Evolutionary conservation across 345 rosid genomes (phyloP).

Genomic region (Noccaea caerulescens): DNA sequence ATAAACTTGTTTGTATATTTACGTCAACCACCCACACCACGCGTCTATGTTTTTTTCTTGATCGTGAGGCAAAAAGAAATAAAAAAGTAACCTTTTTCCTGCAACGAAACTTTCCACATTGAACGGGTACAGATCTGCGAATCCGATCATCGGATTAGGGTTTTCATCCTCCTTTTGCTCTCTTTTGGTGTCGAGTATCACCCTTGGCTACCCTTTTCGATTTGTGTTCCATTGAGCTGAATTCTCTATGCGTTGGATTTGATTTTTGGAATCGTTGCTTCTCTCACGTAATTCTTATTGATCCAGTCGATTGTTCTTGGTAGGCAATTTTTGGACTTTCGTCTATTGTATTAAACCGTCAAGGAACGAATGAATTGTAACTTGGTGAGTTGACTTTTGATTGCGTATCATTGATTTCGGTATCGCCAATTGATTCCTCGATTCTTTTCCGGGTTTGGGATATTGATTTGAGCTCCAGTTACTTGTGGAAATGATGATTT

Average conservation of each 20-base stretch:
- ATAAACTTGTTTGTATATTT: no score
- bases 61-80: neutral
- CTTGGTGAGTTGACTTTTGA: slow-evolving; percentile 41
- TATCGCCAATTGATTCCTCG: neutral
- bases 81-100: slow-evolving; percentile 6
- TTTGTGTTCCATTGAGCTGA: slow-evolving; percentile 22
- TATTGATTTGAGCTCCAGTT: slow-evolving; percentile 41
- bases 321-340: neutral
- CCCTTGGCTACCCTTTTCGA: neutral
- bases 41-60: slow-evolving; percentile 7
- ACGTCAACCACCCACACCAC: neutral
- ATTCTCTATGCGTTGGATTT: slow-evolving; percentile 5
- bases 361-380: slow-evolving; percentile 13
- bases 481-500: slow-evolving; percentile 45
- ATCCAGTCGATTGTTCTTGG: slow-evolving; percentile 11
- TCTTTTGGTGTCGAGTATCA: neutral
- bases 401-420: slow-evolving; percentile 18
- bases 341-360: neutral
- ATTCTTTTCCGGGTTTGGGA: slow-evolving; percentile 3
- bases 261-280: slow-evolving; percentile 22
- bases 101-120: slow-evolving; percentile 25
- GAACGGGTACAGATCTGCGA: slow-evolving; percentile 41
- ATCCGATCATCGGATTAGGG: slow-evolving; percentile 36
- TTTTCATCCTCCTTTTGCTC: slow-evolving; percentile 14
- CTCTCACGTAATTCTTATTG: slow-evolving; percentile 3